A percentile compares a stretch with the other conserved stretches of the same genome.
phyloP scores from a whole-genome alignment of 768 basidiomycete species.

The Fibroporia radiculosa region DNA sequence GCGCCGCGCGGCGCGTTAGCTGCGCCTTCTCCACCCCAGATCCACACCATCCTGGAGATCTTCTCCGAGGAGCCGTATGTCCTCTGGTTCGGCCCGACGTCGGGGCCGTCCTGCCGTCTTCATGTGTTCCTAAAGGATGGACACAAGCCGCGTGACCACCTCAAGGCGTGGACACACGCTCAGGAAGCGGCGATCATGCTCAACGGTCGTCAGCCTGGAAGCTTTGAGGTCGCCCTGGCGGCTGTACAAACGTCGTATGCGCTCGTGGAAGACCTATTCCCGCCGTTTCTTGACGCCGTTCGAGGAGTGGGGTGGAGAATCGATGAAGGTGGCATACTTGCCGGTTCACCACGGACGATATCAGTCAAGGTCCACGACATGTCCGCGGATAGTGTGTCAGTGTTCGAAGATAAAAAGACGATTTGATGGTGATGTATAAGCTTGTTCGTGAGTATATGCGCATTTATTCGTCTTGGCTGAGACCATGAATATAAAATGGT shows the following conservation, averaged over 20 bases:
- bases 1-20: not conserved
- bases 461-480: too few species aligned
- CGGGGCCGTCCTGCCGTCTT: slow-evolving; percentile 19
- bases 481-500: too few species aligned
- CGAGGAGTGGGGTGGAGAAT: slow-evolving; percentile 17
- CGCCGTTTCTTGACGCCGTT: slow-evolving; percentile 12
- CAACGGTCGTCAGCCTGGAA: not conserved
- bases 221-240: slow-evolving; percentile 6
- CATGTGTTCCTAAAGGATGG: slow-evolving; percentile 46
- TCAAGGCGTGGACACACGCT: slow-evolving; percentile 44
- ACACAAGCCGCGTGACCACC: slow-evolving; percentile 38
- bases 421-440: too few species aligned
- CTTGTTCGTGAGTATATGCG: too few species aligned
- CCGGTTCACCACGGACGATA: slow-evolving; percentile 16
- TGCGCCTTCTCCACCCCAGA: slow-evolving; percentile 11
- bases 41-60: slow-evolving; percentile 27
- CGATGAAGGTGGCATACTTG: slow-evolving; percentile 18
- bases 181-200: slow-evolving; percentile 12
- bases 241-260: slow-evolving; percentile 8
- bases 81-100: slow-evolving; percentile 38
- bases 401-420: too few species aligned
- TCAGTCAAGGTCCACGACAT: not conserved
- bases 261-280: slow-evolving; percentile 10
- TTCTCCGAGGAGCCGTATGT: slow-evolving; percentile 43
- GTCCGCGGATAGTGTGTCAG: not conserved